Evolutionary conservation across 306 rosid species (phyloP).

Genomic region (Inga laurina): DNA sequence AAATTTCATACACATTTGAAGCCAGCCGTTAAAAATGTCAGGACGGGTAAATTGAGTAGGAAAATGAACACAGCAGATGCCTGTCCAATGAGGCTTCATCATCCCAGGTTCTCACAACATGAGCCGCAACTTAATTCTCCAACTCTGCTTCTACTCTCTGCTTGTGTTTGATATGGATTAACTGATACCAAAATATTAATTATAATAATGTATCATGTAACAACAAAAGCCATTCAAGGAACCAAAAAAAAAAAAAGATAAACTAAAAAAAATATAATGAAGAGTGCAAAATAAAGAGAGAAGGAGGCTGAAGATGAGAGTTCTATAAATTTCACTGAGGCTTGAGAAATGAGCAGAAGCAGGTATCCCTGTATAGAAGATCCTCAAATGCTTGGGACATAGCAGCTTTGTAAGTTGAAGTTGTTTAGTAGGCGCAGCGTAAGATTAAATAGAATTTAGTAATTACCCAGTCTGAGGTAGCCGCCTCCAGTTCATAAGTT

Average conservation of each 20-base stretch:
- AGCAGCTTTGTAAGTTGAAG: not conserved
- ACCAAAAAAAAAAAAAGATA: too few species aligned
- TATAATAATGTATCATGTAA: not conserved
- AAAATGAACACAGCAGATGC: conserved; percentile 17
- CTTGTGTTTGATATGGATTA: conserved; percentile 38
- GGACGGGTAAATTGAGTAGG: conserved; percentile 32
- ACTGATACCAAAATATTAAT: conserved; percentile 42
- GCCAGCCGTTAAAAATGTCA: conserved; percentile 40
- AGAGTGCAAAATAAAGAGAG: not conserved
- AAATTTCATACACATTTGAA: conserved; percentile 42
- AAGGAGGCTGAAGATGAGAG: not conserved
- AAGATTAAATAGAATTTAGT: not conserved
- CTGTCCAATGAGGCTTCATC: conserved; percentile 41
- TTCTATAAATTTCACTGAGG: not conserved
- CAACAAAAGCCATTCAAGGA: not conserved
- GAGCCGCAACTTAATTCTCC: conserved; percentile 33
- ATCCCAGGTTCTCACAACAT: conserved; percentile 38
- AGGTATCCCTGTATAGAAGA: not conserved
- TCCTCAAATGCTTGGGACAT: conserved; percentile 2
- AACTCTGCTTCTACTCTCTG: conserved; percentile 39
- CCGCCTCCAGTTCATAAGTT: conserved; percentile 72
- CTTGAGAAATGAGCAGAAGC: not conserved
- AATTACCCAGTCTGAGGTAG: conserved; percentile 87
- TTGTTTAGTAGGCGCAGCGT: not conserved
- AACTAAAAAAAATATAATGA: not conserved